A percentile compares a stretch with the other conserved stretches of the same genome.
Evolutionary conservation across 2,329 filamentous ascomycete genomes (phyloP).

Genomic region (Aspergillus fijiensis): DNA sequence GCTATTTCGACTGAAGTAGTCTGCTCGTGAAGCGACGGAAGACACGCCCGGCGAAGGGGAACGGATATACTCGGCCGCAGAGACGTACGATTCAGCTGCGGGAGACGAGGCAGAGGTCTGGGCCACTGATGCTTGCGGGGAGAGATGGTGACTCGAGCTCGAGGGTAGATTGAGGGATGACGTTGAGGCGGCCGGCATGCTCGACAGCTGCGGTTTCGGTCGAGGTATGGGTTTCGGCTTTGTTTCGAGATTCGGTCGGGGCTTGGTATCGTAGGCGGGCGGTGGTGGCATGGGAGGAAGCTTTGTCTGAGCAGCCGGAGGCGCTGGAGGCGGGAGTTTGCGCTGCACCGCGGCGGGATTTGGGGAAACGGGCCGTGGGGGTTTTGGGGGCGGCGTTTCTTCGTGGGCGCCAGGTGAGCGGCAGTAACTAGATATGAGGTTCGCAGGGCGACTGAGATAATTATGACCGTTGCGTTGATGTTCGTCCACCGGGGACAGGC

Average conservation of each 20-base stretch:
- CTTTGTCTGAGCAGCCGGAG: conserved; percentile 22
- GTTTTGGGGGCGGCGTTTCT: background rate
- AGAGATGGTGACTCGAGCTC: conserved; percentile 6
- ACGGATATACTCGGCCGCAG: conserved; percentile 29
- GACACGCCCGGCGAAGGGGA: conserved; percentile 26
- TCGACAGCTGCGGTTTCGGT: conserved; percentile 29
- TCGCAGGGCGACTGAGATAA: conserved; percentile 44
- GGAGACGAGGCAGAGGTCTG: conserved; percentile 9
- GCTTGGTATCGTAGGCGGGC: conserved; percentile 9
- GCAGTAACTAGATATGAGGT: conserved; percentile 7
- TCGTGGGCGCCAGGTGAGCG: conserved; percentile 7
- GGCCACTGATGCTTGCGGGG: background rate
- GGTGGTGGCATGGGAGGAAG: conserved; percentile 10
- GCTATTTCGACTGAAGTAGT: conserved; percentile 46
- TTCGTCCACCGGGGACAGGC: conserved; percentile 12
- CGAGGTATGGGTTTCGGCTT: conserved; percentile 29
- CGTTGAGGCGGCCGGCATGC: conserved; percentile 15
- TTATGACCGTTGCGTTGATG: conserved; percentile 38
- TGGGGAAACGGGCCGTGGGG: background rate
- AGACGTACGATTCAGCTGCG: conserved; percentile 23
- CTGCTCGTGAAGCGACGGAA: conserved; percentile 37
- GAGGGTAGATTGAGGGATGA: conserved; percentile 7
- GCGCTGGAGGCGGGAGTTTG: background rate
- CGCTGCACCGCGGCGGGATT: conserved; percentile 7
- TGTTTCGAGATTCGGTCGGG: conserved; percentile 13